A percentile compares a stretch with the other conserved stretches of the same genome.
Conservation (phyloP, 176 grass and related monocot genomes). For the Phyllostachys edulis region DNA sequence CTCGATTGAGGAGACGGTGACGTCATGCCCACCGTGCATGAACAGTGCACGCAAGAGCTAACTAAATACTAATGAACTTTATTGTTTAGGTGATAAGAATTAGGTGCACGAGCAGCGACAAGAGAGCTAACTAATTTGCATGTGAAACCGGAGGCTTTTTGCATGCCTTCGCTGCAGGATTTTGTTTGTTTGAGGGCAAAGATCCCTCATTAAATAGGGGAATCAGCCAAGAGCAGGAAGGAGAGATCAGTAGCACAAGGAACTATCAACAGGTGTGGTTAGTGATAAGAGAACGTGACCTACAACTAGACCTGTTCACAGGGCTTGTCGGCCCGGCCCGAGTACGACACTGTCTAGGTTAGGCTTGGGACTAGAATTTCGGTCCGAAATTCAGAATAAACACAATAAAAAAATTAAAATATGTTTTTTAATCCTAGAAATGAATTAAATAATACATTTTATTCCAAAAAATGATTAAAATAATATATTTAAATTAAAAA, state of each 20-base stretch:
- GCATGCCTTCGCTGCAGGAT: conserved; percentile 3
- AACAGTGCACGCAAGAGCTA: background rate
- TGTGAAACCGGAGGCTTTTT: conserved; percentile 26
- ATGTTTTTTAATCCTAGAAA: no score
- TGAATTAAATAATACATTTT: no score
- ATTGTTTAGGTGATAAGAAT: background rate
- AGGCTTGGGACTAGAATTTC: no score
- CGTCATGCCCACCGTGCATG: background rate
- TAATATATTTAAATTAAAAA: no score
- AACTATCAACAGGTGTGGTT: background rate
- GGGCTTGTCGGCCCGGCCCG: no score
- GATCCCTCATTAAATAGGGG: background rate
- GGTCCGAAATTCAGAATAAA: no score
- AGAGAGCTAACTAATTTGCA: background rate
- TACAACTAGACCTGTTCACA: no score
- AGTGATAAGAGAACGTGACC: no score
- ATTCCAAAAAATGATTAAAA: no score
- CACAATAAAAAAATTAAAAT: no score
- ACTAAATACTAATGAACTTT: background rate
- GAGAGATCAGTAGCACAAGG: background rate
- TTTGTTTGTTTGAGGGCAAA: conserved; percentile 4
- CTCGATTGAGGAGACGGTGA: background rate
- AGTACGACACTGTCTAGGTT: no score
- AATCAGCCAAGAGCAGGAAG: background rate
- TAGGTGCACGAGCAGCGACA: background rate